Evolutionary conservation across 225 moss, liverwort and hornwort genomes (phyloP).

Genomic region (Antitrichia curtipendula): DNA sequence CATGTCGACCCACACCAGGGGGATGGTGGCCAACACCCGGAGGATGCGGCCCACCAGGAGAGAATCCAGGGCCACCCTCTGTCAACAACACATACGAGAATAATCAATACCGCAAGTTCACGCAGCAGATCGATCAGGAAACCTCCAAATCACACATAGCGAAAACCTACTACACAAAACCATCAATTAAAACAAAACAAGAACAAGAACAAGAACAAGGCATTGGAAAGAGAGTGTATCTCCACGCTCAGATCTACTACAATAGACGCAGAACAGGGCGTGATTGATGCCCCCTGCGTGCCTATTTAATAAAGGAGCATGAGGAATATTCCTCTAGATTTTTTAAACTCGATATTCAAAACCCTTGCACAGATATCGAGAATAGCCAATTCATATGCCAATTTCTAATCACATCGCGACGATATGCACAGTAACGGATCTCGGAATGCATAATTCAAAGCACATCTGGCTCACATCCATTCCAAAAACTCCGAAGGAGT

Average conservation of each 20-base stretch:
- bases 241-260: neutral
- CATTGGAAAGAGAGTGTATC: neutral
- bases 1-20: conserved; percentile 32
- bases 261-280: neutral
- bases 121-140: neutral
- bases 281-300: neutral
- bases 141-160: too few species aligned
- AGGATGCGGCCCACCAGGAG: conserved; percentile 51
- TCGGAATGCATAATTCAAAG: neutral
- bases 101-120: neutral
- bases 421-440: neutral
- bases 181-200: too few species aligned
- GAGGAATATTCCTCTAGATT: neutral
- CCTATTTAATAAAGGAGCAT: too few species aligned
- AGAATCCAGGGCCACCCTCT: conserved; percentile 2
- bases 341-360: neutral
- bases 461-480: neutral
- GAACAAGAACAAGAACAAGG: too few species aligned
- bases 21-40: conserved; percentile 49
- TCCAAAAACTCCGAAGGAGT: neutral
- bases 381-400: neutral
- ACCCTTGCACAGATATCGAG: neutral
- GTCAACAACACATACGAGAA: neutral
- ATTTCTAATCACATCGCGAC: neutral
- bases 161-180: neutral